Conservation (phyloP, 2,329 filamentous ascomycete genomes). For the Davidsoniella australis region DNA sequence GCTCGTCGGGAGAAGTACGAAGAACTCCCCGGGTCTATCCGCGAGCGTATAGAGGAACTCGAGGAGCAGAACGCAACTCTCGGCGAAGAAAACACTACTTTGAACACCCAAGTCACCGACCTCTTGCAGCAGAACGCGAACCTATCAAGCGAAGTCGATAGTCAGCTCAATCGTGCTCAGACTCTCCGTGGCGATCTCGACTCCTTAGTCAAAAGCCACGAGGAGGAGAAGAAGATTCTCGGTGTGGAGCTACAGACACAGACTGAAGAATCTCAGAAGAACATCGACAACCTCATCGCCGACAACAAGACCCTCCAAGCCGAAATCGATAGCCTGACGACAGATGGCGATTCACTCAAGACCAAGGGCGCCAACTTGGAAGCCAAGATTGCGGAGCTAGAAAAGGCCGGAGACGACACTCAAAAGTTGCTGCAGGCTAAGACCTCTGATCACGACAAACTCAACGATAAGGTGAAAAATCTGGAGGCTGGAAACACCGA, state of each 20-base stretch:
- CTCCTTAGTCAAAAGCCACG: neutral
- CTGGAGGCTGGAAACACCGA: too few relatives aligned
- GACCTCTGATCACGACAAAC: too few relatives aligned
- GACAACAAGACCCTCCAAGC: neutral
- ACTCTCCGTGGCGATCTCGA: neutral
- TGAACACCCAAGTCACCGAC: too few relatives aligned
- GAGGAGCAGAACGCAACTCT: neutral
- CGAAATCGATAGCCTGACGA: neutral
- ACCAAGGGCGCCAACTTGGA: too few relatives aligned
- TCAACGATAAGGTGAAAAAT: too few relatives aligned
- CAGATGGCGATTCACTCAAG: neutral
- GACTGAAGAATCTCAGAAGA: neutral
- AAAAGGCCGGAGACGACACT: too few relatives aligned
- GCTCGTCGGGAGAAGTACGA: neutral
- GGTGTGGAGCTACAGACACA: neutral
- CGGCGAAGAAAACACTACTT: neutral
- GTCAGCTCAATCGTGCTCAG: neutral
- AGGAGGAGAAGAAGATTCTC: neutral
- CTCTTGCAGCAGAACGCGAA: neutral
- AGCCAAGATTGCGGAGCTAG: too few relatives aligned
- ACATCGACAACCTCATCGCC: neutral
- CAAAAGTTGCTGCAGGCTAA: too few relatives aligned
- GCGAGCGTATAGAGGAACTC: neutral
- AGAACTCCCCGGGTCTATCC: neutral
- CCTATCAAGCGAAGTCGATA: neutral